Evolutionary conservation across 495 filamentous ascomycete genomes (phyloP).

Genomic region (Xanthoparmelia taractica): DNA sequence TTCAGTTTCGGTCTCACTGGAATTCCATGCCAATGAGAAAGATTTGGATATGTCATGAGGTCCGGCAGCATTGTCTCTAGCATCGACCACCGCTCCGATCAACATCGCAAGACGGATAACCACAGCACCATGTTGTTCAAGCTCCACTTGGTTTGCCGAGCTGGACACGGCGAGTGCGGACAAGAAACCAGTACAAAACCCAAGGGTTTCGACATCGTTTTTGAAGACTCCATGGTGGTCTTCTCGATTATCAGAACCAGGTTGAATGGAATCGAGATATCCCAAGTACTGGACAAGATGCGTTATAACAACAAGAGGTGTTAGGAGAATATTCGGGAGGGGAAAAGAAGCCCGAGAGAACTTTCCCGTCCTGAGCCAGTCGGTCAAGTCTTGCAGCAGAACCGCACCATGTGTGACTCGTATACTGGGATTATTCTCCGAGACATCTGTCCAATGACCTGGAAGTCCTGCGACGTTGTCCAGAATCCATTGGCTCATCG

Average conservation of each 20-base stretch:
- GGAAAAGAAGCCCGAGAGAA: no score
- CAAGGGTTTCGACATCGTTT: slow-evolving; percentile 29
- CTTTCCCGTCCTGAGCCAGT: no score
- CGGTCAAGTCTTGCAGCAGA: no score
- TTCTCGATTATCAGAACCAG: background rate
- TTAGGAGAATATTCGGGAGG: slow-evolving; percentile 31
- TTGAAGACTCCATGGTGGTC: background rate
- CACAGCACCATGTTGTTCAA: slow-evolving; percentile 29
- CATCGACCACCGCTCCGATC: slow-evolving; percentile 34
- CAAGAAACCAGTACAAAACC: slow-evolving; percentile 38
- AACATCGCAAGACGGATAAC: slow-evolving; percentile 33
- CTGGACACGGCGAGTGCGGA: slow-evolving; percentile 33
- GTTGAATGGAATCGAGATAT: background rate
- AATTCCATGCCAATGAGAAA: slow-evolving; percentile 28
- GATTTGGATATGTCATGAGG: slow-evolving; percentile 23
- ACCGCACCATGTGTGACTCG: no score
- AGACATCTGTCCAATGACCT: no score
- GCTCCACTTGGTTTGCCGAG: slow-evolving; percentile 17
- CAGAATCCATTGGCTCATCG: no score
- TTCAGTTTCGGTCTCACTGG: slow-evolving; percentile 17
- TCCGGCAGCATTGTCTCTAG: slow-evolving; percentile 21
- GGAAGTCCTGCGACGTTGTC: no score
- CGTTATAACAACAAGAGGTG: slow-evolving; percentile 33
- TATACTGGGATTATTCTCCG: no score
- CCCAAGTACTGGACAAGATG: slow-evolving; percentile 33